Evolutionary conservation across 176 grass and related monocot species (phyloP), one percentile per base, ranked within the genome.

Genomic region (Carex scoparia): DNA sequence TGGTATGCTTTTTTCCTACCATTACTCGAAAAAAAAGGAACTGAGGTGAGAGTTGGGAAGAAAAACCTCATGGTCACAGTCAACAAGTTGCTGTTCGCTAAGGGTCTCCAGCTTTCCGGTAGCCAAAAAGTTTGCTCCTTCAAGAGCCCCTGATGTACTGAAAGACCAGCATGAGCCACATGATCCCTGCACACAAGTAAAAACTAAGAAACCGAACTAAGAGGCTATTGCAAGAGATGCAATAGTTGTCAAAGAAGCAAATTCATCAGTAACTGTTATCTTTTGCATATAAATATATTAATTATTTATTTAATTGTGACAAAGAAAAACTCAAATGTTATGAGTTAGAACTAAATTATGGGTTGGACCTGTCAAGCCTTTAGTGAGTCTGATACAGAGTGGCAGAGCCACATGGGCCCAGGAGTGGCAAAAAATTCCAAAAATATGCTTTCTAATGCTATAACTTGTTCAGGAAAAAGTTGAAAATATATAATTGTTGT

Each of bases 111-210:
- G 81, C 72, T 90, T 93, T 5, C 94, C 91, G 13, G 94, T 97
- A 65, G 91, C 84, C 61, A 93, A 87, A 84, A 81, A 97, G 81
- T 97, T 87, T 31, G 94, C 94, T 54, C 94, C 94, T 76, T 96
- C 94, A 86, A 97, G 78, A 53, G 94, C 91, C 71, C 89, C 94
- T 7, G 94, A 90, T 15, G 94, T 28, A 61, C 91, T 97, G 87
- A 97, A 97, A 66, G 94, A 97, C 91, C 94, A 97, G 86, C 94
- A 97, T 59, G 94, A 93, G 48, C 94, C 94, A 70, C 94, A 97
- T 12, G 94, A 93, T 10, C 94, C 94, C 94, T 96, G 83, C 46
- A 87, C 46, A 65, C 35, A 28, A 54, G 10, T 83, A 65, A 67
- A 19, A 66, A 77, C 30, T 56, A 31, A 31, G 46, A 55, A 15